These are phyloP conservation scores for Rhododendron kiyosumense DNA, from an alignment of 148 eudicot species.

Conservation along the genomic window DNA sequence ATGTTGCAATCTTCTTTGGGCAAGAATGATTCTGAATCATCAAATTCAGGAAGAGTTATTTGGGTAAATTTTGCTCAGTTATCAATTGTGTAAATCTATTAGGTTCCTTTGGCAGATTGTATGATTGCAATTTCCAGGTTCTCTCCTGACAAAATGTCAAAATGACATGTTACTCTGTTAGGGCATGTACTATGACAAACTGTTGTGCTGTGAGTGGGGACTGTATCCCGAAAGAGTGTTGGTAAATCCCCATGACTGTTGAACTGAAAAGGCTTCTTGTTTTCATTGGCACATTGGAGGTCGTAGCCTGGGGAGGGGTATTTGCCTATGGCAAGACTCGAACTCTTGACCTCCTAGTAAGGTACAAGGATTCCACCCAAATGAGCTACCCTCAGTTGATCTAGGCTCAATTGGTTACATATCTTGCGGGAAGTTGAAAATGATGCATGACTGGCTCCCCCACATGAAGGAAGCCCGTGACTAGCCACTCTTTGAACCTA, in stretches of 20 bases:
- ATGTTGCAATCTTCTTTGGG: constrained; percentile 58
- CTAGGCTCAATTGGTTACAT: not conserved
- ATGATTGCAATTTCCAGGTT: not conserved
- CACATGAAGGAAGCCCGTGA: not conserved
- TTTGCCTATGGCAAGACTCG: not conserved
- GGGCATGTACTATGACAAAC: not conserved
- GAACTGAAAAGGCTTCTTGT: not conserved
- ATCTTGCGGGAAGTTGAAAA: not conserved
- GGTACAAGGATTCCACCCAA: not conserved
- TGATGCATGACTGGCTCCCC: not conserved
- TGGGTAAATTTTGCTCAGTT: constrained; percentile 57
- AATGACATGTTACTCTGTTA: not conserved
- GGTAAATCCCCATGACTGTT: not conserved
- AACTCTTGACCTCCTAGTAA: not conserved
- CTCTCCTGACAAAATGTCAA: not conserved
- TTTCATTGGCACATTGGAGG: not conserved
- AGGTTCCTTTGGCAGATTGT: not conserved
- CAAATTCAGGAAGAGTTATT: constrained; percentile 50
- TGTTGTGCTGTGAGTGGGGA: not conserved
- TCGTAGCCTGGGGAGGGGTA: not conserved
- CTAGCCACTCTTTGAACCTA: not conserved
- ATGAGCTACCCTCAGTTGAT: not conserved
- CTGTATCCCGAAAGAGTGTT: not conserved
- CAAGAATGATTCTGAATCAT: constrained; percentile 30
- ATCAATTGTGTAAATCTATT: not conserved